These are phyloP conservation scores for Populus tomentosa DNA, from an alignment of 441 rosid genomes.

Conservation along the genomic window DNA sequence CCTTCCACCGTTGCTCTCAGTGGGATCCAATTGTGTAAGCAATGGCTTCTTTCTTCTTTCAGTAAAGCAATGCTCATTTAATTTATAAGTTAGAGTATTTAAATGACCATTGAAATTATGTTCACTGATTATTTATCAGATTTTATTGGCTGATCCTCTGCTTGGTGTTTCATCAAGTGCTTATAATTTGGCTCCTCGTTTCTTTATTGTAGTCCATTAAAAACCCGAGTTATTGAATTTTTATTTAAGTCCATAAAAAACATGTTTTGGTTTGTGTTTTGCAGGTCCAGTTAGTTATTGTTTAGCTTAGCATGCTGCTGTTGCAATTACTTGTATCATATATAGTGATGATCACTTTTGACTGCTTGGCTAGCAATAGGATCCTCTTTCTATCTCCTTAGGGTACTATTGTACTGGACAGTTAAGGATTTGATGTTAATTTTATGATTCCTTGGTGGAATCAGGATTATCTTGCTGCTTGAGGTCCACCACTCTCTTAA, in stretches of 20 bases:
- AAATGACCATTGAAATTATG: not conserved
- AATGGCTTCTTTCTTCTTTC: not conserved
- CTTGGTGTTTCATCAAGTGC: not conserved
- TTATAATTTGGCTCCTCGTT: not conserved
- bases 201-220: not conserved
- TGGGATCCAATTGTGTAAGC: slow-evolving; percentile 12
- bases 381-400: not conserved
- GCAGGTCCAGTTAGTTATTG: not conserved
- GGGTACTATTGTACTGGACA: not conserved
- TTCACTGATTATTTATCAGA: not conserved
- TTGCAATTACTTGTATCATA: not conserved
- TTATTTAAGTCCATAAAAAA: too few relatives aligned
- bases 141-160: not conserved
- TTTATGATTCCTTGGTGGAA: not conserved
- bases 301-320: not conserved
- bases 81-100: too few relatives aligned
- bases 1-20: not conserved
- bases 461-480: slow-evolving; percentile 4
- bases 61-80: not conserved
- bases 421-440: slow-evolving; percentile 2
- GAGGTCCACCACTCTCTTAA: slow-evolving; percentile 36
- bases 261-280: not conserved
- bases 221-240: not conserved
- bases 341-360: too few relatives aligned
- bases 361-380: not conserved